Percentiles rank a stretch among this genome's conserved stretches.
These are phyloP conservation scores for Mortierella antarctica DNA, from an alignment of 192 early-diverging fungal genomes.

Conservation along the genomic window DNA sequence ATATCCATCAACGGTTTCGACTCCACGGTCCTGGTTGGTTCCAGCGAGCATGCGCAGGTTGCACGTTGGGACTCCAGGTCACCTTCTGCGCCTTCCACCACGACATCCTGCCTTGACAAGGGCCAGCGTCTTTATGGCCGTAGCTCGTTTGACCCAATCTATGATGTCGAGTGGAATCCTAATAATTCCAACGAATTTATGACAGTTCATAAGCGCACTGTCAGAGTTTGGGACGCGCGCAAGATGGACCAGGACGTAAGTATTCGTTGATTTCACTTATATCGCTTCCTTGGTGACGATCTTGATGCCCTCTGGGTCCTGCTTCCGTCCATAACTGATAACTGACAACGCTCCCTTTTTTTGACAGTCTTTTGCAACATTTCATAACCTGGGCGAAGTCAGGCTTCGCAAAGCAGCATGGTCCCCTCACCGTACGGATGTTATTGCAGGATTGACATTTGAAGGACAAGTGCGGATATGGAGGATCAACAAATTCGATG, in stretches of 20 bases:
- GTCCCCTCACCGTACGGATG: conserved; percentile 26
- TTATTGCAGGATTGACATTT: conserved; percentile 9
- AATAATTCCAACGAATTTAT: conserved; percentile 33
- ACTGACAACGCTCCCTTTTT: neutral
- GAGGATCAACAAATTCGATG: conserved; percentile 30
- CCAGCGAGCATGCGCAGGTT: conserved; percentile 20
- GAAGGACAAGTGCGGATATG: conserved; percentile 26
- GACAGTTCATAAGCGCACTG: conserved; percentile 4
- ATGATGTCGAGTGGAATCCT: conserved; percentile 30
- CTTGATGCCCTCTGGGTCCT: neutral
- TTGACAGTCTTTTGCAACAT: conserved; percentile 13
- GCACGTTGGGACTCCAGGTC: conserved; percentile 33
- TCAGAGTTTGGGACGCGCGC: conserved; percentile 38
- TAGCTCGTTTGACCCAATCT: conserved; percentile 10
- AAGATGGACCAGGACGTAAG: conserved; percentile 41
- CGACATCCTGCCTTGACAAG: neutral
- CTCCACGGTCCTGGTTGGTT: conserved; percentile 22
- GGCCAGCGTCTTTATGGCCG: neutral
- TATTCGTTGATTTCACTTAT: neutral
- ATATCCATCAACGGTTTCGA: conserved; percentile 29
- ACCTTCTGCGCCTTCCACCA: neutral
- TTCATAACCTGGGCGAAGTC: neutral
- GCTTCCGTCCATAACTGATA: neutral
- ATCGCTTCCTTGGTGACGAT: neutral
- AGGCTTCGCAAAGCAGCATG: conserved; percentile 21